Conservation (phyloP, 1,139 yeast genomes). For the Magnusiomyces sp. region DNA sequence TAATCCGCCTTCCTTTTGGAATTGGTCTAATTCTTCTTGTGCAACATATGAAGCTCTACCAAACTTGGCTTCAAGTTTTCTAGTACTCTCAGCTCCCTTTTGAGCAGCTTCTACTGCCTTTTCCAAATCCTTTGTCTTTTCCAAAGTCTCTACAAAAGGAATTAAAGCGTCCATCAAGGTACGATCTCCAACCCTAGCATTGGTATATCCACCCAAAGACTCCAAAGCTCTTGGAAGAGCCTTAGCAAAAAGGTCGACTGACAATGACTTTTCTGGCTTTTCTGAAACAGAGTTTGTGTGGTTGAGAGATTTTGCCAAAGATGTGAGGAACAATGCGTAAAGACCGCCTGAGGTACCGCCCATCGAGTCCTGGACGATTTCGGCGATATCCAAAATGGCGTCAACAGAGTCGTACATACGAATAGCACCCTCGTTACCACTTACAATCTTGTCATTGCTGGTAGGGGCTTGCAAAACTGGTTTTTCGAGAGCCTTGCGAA, state of each 20-base stretch:
- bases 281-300: slow-evolving; percentile 23
- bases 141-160: slow-evolving; percentile 64
- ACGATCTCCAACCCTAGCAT: slow-evolving; percentile 60
- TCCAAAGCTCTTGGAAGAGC: slow-evolving; percentile 47
- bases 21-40: slow-evolving; percentile 43
- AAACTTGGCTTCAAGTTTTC: slow-evolving; percentile 68
- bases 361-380: slow-evolving; percentile 78
- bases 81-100: slow-evolving; percentile 69
- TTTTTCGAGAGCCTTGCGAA: slow-evolving; percentile 41
- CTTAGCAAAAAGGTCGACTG: slow-evolving; percentile 34
- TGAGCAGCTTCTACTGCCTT: slow-evolving; percentile 63
- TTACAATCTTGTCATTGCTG: not conserved
- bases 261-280: slow-evolving; percentile 25
- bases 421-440: slow-evolving; percentile 23
- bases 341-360: slow-evolving; percentile 97
- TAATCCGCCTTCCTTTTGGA: slow-evolving; percentile 39
- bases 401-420: slow-evolving; percentile 44
- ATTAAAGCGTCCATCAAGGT: slow-evolving; percentile 48
- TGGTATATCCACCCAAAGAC: slow-evolving; percentile 68
- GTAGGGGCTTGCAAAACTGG: not conserved
- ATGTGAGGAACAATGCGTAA: slow-evolving; percentile 72
- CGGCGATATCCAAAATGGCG: slow-evolving; percentile 56
- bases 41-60: slow-evolving; percentile 90
- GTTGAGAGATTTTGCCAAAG: slow-evolving; percentile 47
- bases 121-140: slow-evolving; percentile 38